Conservation (phyloP, 2,329 filamentous ascomycete genomes). For the Colletotrichum tropicicola region DNA sequence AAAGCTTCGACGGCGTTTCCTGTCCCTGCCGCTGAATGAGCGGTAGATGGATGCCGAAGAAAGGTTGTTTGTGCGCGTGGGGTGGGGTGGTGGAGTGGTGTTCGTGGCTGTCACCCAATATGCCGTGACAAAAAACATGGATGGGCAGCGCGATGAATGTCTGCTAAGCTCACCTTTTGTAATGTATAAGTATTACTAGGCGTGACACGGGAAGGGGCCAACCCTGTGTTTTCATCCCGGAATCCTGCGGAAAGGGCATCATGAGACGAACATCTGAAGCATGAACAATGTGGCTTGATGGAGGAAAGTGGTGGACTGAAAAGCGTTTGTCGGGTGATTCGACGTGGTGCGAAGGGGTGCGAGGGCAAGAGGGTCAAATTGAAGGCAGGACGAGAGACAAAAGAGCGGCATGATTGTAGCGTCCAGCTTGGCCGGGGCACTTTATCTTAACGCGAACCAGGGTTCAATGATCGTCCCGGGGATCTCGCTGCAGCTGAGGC, state of each 20-base stretch:
- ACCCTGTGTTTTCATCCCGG: not conserved
- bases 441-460: slow-evolving; percentile 28
- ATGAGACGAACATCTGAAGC: slow-evolving; percentile 29
- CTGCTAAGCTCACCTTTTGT: not conserved
- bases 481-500: slow-evolving; percentile 22
- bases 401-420: not conserved
- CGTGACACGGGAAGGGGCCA: not conserved
- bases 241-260: not conserved
- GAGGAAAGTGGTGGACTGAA: not conserved
- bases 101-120: not conserved
- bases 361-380: not conserved
- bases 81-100: not conserved
- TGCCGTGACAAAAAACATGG: not conserved
- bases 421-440: not conserved
- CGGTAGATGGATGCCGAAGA: not conserved
- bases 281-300: not conserved
- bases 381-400: not conserved
- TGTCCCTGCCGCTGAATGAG: not conserved
- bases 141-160: not conserved
- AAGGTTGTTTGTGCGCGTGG: too few relatives aligned
- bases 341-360: too few relatives aligned
- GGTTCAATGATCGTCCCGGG: slow-evolving; percentile 28
- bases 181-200: not conserved
- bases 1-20: not conserved
- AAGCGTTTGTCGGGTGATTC: not conserved